Evolutionary conservation across 2,329 filamentous ascomycete species (phyloP).

Genomic region (Colletotrichum shisoi): DNA sequence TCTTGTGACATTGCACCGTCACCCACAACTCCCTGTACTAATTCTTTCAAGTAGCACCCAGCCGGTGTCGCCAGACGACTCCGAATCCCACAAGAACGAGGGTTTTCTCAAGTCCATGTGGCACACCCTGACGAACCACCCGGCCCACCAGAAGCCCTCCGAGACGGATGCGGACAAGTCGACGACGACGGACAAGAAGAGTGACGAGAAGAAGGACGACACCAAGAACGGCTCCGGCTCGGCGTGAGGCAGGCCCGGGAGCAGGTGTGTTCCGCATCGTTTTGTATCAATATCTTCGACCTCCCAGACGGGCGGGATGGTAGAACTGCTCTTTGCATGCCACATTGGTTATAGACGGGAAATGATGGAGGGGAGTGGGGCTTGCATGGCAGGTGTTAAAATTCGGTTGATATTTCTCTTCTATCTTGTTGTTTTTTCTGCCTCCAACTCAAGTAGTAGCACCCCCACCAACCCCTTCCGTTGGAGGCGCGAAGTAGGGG

Average conservation of each 20-base stretch:
- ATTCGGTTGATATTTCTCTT: conserved; percentile 47
- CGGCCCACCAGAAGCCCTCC: conserved; percentile 58
- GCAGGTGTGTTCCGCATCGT: neutral
- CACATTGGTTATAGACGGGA: conserved; percentile 37
- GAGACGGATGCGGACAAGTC: conserved; percentile 43
- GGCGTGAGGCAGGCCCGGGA: conserved; percentile 39
- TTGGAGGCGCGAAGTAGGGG: conserved; percentile 11
- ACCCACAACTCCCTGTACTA: neutral
- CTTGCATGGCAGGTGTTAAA: conserved; percentile 52
- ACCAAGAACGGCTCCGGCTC: conserved; percentile 50
- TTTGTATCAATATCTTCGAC: conserved; percentile 42
- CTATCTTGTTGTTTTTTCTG: conserved; percentile 19
- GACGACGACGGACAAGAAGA: conserved; percentile 41
- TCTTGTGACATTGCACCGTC: neutral
- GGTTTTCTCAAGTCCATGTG: conserved; percentile 93
- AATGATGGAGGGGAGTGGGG: conserved; percentile 24
- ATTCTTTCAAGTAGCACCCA: conserved; percentile 30
- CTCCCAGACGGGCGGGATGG: conserved; percentile 14
- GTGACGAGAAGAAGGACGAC: conserved; percentile 41
- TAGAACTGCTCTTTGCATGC: conserved; percentile 17
- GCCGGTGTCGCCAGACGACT: conserved; percentile 42
- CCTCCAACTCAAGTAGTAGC: neutral
- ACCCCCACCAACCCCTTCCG: too few relatives aligned
- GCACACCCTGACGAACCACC: conserved; percentile 88
- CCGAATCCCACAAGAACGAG: conserved; percentile 75